Conservation (phyloP, 2,329 filamentous ascomycete species). For the Nothopassalora personata region DNA sequence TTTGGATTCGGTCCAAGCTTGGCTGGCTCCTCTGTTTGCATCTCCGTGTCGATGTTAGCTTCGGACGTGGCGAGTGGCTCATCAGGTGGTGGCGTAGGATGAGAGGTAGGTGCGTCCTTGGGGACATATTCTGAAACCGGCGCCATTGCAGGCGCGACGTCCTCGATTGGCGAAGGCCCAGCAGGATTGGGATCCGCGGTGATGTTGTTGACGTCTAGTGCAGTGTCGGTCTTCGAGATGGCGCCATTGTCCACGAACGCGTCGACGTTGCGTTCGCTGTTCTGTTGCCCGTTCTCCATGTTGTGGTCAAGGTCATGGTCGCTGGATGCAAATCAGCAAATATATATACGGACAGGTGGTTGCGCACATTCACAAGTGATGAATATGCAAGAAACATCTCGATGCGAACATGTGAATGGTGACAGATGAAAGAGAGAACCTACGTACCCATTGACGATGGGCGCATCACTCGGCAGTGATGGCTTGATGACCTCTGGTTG, state of each 20-base stretch:
- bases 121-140: slow-evolving; percentile 40
- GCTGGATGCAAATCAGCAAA: slow-evolving; percentile 4
- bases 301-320: slow-evolving; percentile 12
- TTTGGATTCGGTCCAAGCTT: slow-evolving; percentile 10
- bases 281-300: slow-evolving; percentile 10
- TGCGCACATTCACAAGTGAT: slow-evolving; percentile 8
- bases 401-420: slow-evolving; percentile 2
- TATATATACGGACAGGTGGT: neutral
- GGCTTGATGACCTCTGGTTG: slow-evolving; percentile 15
- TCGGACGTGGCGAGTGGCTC: slow-evolving; percentile 34
- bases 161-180: slow-evolving; percentile 34
- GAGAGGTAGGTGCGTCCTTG: slow-evolving; percentile 38
- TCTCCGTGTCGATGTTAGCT: slow-evolving; percentile 26
- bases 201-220: slow-evolving; percentile 16
- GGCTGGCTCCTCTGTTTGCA: slow-evolving; percentile 15
- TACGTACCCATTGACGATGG: slow-evolving; percentile 21
- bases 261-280: slow-evolving; percentile 18
- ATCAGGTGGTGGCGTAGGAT: slow-evolving; percentile 39
- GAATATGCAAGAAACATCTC: neutral
- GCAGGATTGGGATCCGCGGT: slow-evolving; percentile 24
- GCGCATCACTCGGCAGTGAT: slow-evolving; percentile 12
- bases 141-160: slow-evolving; percentile 42
- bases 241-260: slow-evolving; percentile 21
- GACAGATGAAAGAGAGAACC: neutral
- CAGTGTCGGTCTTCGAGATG: slow-evolving; percentile 17